Conservation (phyloP, 495 filamentous ascomycete genomes). For the Penicillium daleae region DNA sequence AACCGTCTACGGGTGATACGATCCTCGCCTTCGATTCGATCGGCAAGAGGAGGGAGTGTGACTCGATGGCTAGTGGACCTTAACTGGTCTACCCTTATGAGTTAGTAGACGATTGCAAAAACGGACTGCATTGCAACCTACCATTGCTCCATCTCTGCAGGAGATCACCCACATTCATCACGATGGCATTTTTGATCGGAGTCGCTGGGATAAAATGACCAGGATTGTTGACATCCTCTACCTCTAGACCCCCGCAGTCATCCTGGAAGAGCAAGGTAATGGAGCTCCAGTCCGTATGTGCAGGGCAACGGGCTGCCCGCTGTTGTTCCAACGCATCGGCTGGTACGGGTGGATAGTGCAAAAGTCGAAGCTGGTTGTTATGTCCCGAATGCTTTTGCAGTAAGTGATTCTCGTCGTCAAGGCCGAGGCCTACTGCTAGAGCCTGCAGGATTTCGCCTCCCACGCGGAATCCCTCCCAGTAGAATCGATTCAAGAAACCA, state of each 20-base stretch:
- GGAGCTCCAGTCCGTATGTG: conserved; percentile 57
- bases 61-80: conserved; percentile 62
- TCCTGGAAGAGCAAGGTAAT: conserved; percentile 58
- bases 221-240: conserved; percentile 55
- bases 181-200: conserved; percentile 53
- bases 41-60: conserved; percentile 41
- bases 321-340: conserved; percentile 48
- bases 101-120: background rate
- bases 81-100: conserved; percentile 44
- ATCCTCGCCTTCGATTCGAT: conserved; percentile 39
- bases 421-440: conserved; percentile 54
- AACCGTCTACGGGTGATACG: conserved; percentile 57
- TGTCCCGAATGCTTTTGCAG: conserved; percentile 56
- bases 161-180: conserved; percentile 64
- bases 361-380: conserved; percentile 65
- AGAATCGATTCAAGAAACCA: conserved; percentile 60
- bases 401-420: conserved; percentile 56
- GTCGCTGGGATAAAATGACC: conserved; percentile 57
- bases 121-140: conserved; percentile 25
- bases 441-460: conserved; percentile 54
- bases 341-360: conserved; percentile 67
- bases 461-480: conserved; percentile 52
- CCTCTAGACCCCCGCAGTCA: conserved; percentile 55
- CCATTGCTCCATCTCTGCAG: conserved; percentile 66
- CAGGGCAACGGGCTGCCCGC: conserved; percentile 54